Base-by-base conservation (phyloP, 306 rosid species). In the Lathyrus tuberosus region DNA sequence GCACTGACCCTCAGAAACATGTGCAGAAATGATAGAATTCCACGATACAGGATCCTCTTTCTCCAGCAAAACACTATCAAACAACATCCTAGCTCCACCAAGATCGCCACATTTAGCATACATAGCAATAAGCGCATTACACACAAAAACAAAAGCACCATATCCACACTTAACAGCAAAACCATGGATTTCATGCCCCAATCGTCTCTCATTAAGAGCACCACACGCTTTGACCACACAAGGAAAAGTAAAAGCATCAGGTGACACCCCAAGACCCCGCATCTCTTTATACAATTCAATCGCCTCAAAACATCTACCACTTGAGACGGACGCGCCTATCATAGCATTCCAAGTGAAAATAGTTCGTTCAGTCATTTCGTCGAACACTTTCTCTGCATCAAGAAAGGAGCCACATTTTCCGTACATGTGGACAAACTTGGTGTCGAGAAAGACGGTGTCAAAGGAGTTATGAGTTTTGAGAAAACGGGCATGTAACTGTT, bases 341-440 rank as follows among this genome's bases (percentile, higher is more conserved):
- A 90, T 84, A 8, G 89, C 93, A 68, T 90, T 90, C 91, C 93
- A 90, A 8, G 93, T 82, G 64, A 84, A 90, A 80, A 85, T 72
- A 0, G 91, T 87, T 77, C 88, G 82, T 0, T 72, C 64, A 41
- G 37, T 41, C 91, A 90, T 85, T 84, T 17, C 46, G 69, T 74
- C 93, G 54, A 90, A 90, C 87, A 85, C 33, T 66, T 79, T 84
- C 67, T 75, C 47, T 28, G 96, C 93, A 3, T 70, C 40, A 44
- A 8, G 40, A 46, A 76, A 70, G 1, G 89, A 74, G 35, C 87
- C 85, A 41, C 93, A 90, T 20, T 80, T 87, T 0, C 85, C 93
- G 22, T 90, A 90, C 93, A 85, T 63, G 11, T 68, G 82, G 13
- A 87, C 70, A 26, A 89, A 87, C 74, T 84, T 90, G 16, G 93